Percentiles rank a stretch among this genome's conserved stretches.
Evolutionary conservation across 176 grass and related monocot genomes (phyloP).

Genomic region (Carex littledalei): DNA sequence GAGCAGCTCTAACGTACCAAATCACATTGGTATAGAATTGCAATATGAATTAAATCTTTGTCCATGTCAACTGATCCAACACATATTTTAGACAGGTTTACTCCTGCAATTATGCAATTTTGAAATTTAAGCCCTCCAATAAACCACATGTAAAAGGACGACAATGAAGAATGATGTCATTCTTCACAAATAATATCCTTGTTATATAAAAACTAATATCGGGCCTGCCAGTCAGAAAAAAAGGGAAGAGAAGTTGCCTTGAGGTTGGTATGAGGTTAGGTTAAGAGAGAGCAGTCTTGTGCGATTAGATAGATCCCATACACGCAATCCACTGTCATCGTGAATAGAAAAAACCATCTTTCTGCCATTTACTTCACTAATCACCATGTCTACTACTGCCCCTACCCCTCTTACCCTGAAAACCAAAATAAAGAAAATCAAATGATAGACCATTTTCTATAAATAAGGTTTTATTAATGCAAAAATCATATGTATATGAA

Average conservation of each 20-base stretch:
- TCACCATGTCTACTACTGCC: conserved; percentile 76
- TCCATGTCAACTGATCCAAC: conserved; percentile 73
- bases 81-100: conserved; percentile 55
- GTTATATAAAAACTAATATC: conserved; percentile 14
- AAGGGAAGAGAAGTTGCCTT: conserved; percentile 42
- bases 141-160: conserved; percentile 13
- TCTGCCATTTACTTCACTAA: conserved; percentile 56
- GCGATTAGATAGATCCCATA: conserved; percentile 77
- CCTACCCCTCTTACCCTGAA: conserved; percentile 68
- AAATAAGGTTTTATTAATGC: background rate
- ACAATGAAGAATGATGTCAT: background rate
- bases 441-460: background rate
- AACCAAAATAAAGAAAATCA: conserved; percentile 18
- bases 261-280: conserved; percentile 41
- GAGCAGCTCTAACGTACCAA: conserved; percentile 34
- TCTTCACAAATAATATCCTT: conserved; percentile 6
- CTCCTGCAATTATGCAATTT: conserved; percentile 37
- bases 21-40: conserved; percentile 50
- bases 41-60: conserved; percentile 69
- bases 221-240: conserved; percentile 21
- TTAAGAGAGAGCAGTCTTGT: conserved; percentile 58
- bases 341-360: conserved; percentile 77
- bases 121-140: conserved; percentile 4
- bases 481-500: conserved; percentile 10
- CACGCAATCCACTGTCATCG: conserved; percentile 63